A percentile compares a stretch with the other conserved stretches of the same genome.
phyloP scores from a whole-genome alignment of 495 filamentous ascomycete genomes.

The Symbiotaphrina buchneri region DNA sequence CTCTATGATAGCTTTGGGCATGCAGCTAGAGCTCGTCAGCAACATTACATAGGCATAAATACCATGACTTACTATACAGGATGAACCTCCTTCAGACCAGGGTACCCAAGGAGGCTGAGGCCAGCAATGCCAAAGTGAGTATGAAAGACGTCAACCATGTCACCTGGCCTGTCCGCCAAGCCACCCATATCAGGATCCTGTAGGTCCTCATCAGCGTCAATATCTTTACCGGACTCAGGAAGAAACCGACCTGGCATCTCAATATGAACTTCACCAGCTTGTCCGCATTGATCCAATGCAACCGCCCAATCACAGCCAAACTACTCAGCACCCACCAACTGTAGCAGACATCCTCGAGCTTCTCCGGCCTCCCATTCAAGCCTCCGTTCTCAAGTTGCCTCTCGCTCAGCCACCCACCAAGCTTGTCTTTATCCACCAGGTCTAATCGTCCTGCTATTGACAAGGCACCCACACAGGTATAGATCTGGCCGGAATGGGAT shows the following conservation, averaged over 20 bases:
- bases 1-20: conserved; percentile 28
- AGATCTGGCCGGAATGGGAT: conserved; percentile 81
- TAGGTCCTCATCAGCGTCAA: background rate
- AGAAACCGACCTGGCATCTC: conserved; percentile 35
- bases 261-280: conserved; percentile 66
- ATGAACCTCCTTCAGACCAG: conserved; percentile 61
- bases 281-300: conserved; percentile 76
- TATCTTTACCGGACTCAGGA: background rate
- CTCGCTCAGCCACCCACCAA: conserved; percentile 84
- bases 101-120: conserved; percentile 56
- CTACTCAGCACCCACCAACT: conserved; percentile 94
- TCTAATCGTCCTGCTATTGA: conserved; percentile 65
- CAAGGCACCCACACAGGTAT: conserved; percentile 81
- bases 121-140: conserved; percentile 79
- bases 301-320: conserved; percentile 64
- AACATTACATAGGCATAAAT: background rate
- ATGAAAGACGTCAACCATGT: conserved; percentile 96
- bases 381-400: conserved; percentile 72
- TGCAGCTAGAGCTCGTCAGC: conserved; percentile 25
- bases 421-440: conserved; percentile 55
- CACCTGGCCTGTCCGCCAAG: conserved; percentile 70
- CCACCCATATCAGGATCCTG: conserved; percentile 70
- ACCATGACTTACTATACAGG: conserved; percentile 49
- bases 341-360: conserved; percentile 92
- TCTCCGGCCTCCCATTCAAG: conserved; percentile 85